A percentile compares a stretch with the other conserved stretches of the same genome.
Evolutionary conservation across 169 alveolate genomes (phyloP).

Genomic region (Plasmodium sp.): DNA sequence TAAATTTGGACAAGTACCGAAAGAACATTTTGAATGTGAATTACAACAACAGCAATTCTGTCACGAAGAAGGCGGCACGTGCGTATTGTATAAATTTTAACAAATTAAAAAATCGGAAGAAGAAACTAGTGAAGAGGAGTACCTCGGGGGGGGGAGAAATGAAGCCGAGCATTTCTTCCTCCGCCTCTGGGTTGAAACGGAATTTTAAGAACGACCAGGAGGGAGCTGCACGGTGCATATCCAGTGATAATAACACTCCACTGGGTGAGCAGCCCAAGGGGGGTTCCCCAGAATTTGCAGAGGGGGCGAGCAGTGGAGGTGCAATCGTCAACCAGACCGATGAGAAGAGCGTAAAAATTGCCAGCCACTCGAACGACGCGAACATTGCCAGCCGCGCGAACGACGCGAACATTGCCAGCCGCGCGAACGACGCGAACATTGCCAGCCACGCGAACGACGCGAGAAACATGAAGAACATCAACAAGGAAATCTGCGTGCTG

Average conservation of each 20-base stretch:
- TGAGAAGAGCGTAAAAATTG: background rate
- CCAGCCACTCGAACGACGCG: too few species aligned
- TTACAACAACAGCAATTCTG: constrained; percentile 35
- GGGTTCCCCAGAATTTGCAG: background rate
- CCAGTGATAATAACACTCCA: background rate
- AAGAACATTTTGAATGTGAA: constrained; percentile 48
- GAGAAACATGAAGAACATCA: constrained; percentile 13
- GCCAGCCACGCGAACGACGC: background rate
- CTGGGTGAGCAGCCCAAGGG: background rate
- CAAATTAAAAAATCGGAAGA: constrained; percentile 10
- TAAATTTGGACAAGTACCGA: constrained; percentile 54
- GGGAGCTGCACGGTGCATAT: too few species aligned
- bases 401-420: background rate
- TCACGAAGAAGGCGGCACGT: constrained; percentile 1
- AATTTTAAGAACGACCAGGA: background rate
- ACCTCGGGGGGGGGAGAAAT: background rate
- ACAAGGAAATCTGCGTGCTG: constrained; percentile 55
- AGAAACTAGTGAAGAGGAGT: background rate
- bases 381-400: background rate
- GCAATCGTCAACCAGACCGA: background rate
- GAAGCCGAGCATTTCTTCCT: background rate
- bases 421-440: background rate
- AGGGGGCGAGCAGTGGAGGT: background rate
- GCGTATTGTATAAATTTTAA: constrained; percentile 48
- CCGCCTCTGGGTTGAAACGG: background rate